A percentile compares a stretch with the other conserved stretches of the same genome.
Evolutionary conservation across 805 yeast genomes (phyloP).

Genomic region (Jamesozyma gamospora): DNA sequence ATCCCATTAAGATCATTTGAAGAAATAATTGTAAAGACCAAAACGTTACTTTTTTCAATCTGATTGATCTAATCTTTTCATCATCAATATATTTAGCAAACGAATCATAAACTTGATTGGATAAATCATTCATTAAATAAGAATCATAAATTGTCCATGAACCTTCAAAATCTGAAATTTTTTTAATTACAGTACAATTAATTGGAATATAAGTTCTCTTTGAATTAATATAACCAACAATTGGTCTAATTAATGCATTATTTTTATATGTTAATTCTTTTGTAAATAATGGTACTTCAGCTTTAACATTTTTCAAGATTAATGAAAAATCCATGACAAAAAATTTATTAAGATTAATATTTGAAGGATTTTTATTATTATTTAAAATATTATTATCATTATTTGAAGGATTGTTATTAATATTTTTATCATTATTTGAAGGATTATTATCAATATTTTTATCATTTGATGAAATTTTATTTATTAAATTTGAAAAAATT

Average conservation of each 20-base stretch:
- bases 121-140: conserved; percentile 79
- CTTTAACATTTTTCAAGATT: conserved; percentile 75
- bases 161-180: conserved; percentile 78
- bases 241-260: conserved; percentile 85
- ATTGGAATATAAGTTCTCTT: conserved; percentile 84
- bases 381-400: conserved; percentile 1
- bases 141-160: conserved; percentile 95
- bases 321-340: conserved; percentile 74
- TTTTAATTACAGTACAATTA: conserved; percentile 70
- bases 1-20: conserved; percentile 72
- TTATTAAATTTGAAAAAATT: conserved; percentile 39
- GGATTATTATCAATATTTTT: background rate
- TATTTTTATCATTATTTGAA: background rate
- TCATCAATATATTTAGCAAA: conserved; percentile 83
- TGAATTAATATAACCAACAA: conserved; percentile 89
- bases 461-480: conserved; percentile 5
- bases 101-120: conserved; percentile 82
- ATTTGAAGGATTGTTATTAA: background rate
- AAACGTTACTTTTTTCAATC: conserved; percentile 79
- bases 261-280: conserved; percentile 86
- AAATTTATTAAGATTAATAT: conserved; percentile 34
- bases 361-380: conserved; percentile 9
- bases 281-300: conserved; percentile 78
- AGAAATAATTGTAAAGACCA: conserved; percentile 84
- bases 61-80: conserved; percentile 60